phyloP scores from a whole-genome alignment of 2,329 filamentous ascomycete species.

The Penicillium sp. region DNA sequence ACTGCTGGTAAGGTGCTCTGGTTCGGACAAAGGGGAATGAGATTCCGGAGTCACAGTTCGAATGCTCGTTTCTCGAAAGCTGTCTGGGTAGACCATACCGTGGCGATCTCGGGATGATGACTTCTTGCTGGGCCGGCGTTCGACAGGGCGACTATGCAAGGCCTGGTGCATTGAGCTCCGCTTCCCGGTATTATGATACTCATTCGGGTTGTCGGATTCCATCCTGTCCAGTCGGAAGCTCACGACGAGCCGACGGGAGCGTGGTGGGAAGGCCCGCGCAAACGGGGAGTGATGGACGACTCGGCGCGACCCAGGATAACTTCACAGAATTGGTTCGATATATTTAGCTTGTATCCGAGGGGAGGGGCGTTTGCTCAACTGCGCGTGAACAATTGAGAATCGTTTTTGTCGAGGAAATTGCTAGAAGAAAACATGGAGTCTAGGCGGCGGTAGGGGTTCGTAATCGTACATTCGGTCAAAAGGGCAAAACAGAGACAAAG shows the following conservation, averaged over 20 bases:
- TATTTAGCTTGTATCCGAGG: constrained; percentile 5
- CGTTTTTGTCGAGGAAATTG: constrained; percentile 35
- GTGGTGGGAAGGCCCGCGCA: constrained; percentile 22
- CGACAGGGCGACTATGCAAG: constrained; percentile 44
- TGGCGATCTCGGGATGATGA: constrained; percentile 52
- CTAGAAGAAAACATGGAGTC: constrained; percentile 47
- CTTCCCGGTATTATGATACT: constrained; percentile 34
- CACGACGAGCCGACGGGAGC: constrained; percentile 20
- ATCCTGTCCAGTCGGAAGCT: constrained; percentile 33
- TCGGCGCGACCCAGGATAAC: constrained; percentile 28
- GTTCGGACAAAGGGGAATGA: constrained; percentile 44
- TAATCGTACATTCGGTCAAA: constrained; percentile 44
- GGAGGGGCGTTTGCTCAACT: constrained; percentile 29
- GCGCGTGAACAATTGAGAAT: constrained; percentile 39
- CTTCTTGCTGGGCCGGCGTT: constrained; percentile 52
- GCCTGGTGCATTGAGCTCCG: constrained; percentile 46
- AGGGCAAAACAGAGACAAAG: constrained; percentile 24
- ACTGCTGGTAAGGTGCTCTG: constrained; percentile 36
- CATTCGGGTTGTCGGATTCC: constrained; percentile 48
- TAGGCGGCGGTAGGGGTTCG: constrained; percentile 29
- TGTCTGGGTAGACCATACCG: constrained; percentile 52
- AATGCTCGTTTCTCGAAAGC: constrained; percentile 49
- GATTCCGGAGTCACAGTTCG: constrained; percentile 54
- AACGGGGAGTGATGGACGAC: constrained; percentile 27
- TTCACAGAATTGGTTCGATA: constrained; percentile 15